Conservation (phyloP, 1,139 yeast species). For the Pichia cactophila region DNA sequence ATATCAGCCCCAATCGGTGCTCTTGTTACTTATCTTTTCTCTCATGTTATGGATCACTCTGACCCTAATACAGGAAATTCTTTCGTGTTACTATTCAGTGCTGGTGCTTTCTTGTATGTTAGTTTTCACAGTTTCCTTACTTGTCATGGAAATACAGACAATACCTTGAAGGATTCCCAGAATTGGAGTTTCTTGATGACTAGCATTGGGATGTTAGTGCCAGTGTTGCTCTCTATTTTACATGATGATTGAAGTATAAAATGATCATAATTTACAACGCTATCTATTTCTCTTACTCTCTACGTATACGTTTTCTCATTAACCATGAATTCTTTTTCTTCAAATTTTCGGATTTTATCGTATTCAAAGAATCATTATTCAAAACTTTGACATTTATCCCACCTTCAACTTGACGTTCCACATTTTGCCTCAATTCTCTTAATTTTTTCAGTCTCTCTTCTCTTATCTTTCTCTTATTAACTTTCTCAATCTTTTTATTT, state of each 20-base stretch:
- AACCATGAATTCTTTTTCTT: slow-evolving; percentile 52
- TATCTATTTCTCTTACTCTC: slow-evolving; percentile 9
- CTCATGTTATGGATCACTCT: slow-evolving; percentile 8
- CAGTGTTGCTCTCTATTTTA: slow-evolving; percentile 21
- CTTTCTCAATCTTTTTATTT: slow-evolving; percentile 23
- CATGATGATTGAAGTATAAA: slow-evolving; percentile 16
- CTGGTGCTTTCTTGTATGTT: slow-evolving; percentile 68
- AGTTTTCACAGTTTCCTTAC: slow-evolving; percentile 53
- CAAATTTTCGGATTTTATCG: slow-evolving; percentile 22
- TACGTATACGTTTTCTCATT: slow-evolving; percentile 42
- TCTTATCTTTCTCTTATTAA: slow-evolving; percentile 37
- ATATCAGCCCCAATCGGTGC: slow-evolving; percentile 40
- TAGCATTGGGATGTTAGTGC: slow-evolving; percentile 22
- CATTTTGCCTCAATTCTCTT: slow-evolving; percentile 38
- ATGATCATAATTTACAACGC: not conserved
- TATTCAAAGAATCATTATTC: not conserved
- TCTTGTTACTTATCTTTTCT: slow-evolving; percentile 31
- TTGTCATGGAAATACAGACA: slow-evolving; percentile 25
- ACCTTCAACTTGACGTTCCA: slow-evolving; percentile 41
- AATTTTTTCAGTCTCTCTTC: slow-evolving; percentile 29
- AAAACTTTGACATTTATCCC: slow-evolving; percentile 30
- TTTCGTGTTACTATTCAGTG: slow-evolving; percentile 42
- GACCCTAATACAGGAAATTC: slow-evolving; percentile 7
- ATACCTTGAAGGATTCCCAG: not conserved
- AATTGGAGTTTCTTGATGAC: slow-evolving; percentile 6